These are phyloP conservation scores for Phyllosticta citribraziliensis DNA, from an alignment of 2,329 filamentous ascomycete genomes.

Conservation along the genomic window DNA sequence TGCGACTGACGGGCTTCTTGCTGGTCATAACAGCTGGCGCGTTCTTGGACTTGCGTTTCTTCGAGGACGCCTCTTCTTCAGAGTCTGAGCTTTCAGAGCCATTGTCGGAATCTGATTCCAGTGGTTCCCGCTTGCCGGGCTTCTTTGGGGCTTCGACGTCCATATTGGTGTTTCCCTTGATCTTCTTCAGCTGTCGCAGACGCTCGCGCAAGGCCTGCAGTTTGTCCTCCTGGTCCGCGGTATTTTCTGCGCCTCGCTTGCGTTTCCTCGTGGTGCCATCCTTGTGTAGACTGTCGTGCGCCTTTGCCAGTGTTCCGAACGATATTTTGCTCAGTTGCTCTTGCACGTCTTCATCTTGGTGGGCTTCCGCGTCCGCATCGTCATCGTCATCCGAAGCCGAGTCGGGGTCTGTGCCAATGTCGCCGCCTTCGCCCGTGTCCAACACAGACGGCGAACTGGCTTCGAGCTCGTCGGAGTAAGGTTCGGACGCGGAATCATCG, in stretches of 20 bases:
- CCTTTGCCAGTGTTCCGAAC: constrained; percentile 83
- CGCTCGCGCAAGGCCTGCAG: constrained; percentile 35
- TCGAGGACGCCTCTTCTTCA: constrained; percentile 20
- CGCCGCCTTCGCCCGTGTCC: constrained; percentile 26
- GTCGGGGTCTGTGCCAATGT: constrained; percentile 25
- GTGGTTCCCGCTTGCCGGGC: constrained; percentile 13
- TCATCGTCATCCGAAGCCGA: constrained; percentile 22
- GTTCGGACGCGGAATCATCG: constrained; percentile 27
- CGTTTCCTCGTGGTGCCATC: constrained; percentile 27
- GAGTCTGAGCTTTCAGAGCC: constrained; percentile 4
- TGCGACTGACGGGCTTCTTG: constrained; percentile 73
- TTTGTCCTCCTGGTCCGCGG: constrained; percentile 34
- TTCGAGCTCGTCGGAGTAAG: constrained; percentile 31
- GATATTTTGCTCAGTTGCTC: constrained; percentile 54
- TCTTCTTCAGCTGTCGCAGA: constrained; percentile 33
- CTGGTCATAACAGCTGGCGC: constrained; percentile 75
- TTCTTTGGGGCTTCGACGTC: constrained; percentile 4
- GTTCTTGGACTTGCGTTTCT: constrained; percentile 64
- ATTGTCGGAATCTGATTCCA: constrained; percentile 14
- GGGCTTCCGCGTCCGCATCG: constrained; percentile 18
- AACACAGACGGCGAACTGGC: constrained; percentile 31
- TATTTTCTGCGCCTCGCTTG: constrained; percentile 31
- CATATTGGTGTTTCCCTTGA: constrained; percentile 14
- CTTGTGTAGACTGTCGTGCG: constrained; percentile 56
- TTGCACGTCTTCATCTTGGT: constrained; percentile 29